These are phyloP conservation scores for Stagonosporopsis rhizophila DNA, from an alignment of 2,329 filamentous ascomycete species.

Conservation along the genomic window DNA sequence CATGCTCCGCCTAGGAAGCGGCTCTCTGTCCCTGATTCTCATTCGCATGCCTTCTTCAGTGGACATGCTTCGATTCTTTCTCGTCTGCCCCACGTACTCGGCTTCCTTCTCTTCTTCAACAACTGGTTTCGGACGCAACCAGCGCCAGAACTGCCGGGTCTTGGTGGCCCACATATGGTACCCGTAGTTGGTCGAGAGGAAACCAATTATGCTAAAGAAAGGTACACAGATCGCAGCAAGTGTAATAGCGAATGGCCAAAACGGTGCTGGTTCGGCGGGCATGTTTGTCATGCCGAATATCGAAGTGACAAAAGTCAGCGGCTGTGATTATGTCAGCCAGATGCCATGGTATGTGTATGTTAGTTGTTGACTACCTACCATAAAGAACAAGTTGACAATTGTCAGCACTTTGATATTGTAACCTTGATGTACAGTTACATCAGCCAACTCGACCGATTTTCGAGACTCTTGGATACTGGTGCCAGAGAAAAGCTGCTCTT, in stretches of 20 bases:
- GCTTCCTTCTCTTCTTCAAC: constrained; percentile 14
- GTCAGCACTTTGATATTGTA: constrained; percentile 67
- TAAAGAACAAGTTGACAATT: constrained; percentile 66
- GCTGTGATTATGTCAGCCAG: constrained; percentile 32
- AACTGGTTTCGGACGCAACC: constrained; percentile 29
- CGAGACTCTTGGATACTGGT: constrained; percentile 68
- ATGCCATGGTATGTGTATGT: background rate
- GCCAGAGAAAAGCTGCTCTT: constrained; percentile 69
- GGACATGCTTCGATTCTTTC: constrained; percentile 33
- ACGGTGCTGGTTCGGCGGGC: constrained; percentile 44
- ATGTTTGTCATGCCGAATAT: constrained; percentile 63
- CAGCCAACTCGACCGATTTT: constrained; percentile 64
- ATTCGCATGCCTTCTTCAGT: constrained; percentile 41
- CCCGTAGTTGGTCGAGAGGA: constrained; percentile 52
- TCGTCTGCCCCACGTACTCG: constrained; percentile 9
- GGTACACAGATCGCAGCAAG: constrained; percentile 53
- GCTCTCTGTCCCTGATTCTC: constrained; percentile 23
- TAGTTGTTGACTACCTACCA: constrained; percentile 36
- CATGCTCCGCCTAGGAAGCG: constrained; percentile 7
- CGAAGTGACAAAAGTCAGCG: constrained; percentile 67
- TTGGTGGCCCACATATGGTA: constrained; percentile 48
- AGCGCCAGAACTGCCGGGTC: constrained; percentile 38
- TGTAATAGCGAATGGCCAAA: constrained; percentile 52
- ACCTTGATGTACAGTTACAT: constrained; percentile 63
- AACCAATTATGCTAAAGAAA: constrained; percentile 56